Base-by-base conservation (phyloP, 2,329 filamentous ascomycete species). In the Pyricularia pennisetigena region DNA sequence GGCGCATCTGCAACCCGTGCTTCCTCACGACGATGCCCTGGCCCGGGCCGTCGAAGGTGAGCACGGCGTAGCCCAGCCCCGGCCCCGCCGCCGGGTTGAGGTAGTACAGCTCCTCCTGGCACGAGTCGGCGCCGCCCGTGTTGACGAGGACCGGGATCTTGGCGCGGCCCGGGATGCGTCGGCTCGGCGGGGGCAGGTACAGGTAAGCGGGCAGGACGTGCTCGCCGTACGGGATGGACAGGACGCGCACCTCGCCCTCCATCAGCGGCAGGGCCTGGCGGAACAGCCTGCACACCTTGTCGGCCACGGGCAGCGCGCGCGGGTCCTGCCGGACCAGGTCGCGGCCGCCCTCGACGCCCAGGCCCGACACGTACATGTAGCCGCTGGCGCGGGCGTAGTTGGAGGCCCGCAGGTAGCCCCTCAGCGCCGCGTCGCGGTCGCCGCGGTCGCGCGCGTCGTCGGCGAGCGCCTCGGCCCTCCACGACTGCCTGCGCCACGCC, bases 1-100 rank as follows among this genome's bases (percentile, higher is more conserved):
- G 74, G 0, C 73, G 71, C 69, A 75, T 69, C 14, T 66, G 64
- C 9, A 73, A 16, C 59, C 69, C 68, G 9, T 73, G 65, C 1
- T 69, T 69, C 24, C 71, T 68, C 5, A 79, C 70, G 0, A 74
- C 67, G 12, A 77, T 71, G 0, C 78, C 78, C 69, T 80, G 78
- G 0, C 78, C 78, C 0, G 78, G 78, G 1, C 78, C 79, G 2
- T 81, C 78, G 63, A 79, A 79, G 0, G 73, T 78, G 23, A 80
- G 64, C 0, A 78, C 75, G 0, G 78, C 78, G 68, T 80, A 80
- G 0, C 79, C 78, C 1, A 73, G 64, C 0, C 70, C 67, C 0
- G 70, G 67, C 4, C 71, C 77, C 0, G 64, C 69, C 0, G 70
- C 66, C 0, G 71, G 68, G 59, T 70, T 67, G 0, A 75, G 3